Evolutionary conservation across 116 monocot species (phyloP), one percentile per base, ranked within the genome.

Genomic region (Phalaenopsis hybrid): DNA sequence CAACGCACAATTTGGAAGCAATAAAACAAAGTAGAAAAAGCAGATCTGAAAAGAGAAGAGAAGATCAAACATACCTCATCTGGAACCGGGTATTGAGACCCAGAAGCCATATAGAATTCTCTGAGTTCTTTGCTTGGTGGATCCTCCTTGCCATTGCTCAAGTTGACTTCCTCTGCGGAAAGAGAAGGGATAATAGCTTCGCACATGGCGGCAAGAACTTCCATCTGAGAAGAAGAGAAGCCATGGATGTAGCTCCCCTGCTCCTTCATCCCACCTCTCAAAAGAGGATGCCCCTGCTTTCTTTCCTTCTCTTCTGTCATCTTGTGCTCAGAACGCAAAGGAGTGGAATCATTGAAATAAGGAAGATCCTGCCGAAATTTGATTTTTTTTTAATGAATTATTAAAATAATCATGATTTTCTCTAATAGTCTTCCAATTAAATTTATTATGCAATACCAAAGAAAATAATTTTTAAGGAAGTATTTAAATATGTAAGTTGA

Each of bases 161-260:
- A 18, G 86, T 74, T 69, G 72, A 55, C 31, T 12, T 77, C 79
- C 20, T 88, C 92, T 41, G 76, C 41, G 3, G 82, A 80, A 9
- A 92, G 79, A 20, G 92, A 81, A 2, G 94, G 94, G 13, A 96
- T 84, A 79, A 96, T 79, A 51, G 92, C 86, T 37, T 86, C 96
- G 59, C 94, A 96, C 65, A 96, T 85, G 83, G 96, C 89, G 16
- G 92, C 75, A 44, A 96, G 82, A 1, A 87, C 74, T 61, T 84
- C 58, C 75, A 96, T 85, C 85, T 94, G 88, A 11, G 85, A 77
- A 17, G 70, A 33, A 4, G 89, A 92, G 79, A 96, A 79, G 21
- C 91, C 91, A 88, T 96, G 96, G 46, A 34, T 68, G 87, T 86
- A 88, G 5, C 49, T 51, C 8, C 21, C 81, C n/a, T n/a, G n/a